Percentiles rank a stretch among this genome's conserved stretches.
Conservation (phyloP, 805 yeast species). For the Saccharomycopsis sp. region DNA sequence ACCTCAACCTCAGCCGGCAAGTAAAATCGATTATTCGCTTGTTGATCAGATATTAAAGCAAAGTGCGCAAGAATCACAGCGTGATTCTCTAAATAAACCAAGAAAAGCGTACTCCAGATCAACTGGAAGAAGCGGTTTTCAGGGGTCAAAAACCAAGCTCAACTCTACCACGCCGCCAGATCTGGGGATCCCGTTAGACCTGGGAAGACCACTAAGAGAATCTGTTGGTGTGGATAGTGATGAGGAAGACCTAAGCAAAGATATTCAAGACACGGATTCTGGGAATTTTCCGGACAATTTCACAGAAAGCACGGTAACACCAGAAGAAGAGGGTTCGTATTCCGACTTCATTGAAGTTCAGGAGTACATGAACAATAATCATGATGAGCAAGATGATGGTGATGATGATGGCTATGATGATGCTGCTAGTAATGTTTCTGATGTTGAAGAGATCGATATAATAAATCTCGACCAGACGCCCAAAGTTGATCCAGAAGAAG, state of each 20-base stretch:
- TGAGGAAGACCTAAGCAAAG: not conserved
- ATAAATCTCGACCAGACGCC: not conserved
- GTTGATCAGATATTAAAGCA: constrained; percentile 3
- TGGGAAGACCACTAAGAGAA: not conserved
- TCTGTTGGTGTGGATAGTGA: not conserved
- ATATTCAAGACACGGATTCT: not conserved
- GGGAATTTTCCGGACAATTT: not conserved
- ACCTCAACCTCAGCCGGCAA: not conserved
- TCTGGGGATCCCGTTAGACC: not conserved
- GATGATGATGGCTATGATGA: not conserved
- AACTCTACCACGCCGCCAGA: not conserved
- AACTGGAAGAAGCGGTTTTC: not conserved
- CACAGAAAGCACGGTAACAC: not conserved
- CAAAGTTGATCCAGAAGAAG: not conserved
- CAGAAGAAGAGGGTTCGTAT: not conserved
- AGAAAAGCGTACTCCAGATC: not conserved
- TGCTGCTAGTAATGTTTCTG: not conserved
- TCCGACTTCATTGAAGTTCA: not conserved
- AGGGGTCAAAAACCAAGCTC: not conserved
- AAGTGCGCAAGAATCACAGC: constrained; percentile 1
- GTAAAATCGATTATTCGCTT: not conserved
- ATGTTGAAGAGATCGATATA: not conserved
- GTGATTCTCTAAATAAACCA: not conserved
- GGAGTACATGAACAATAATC: not conserved
- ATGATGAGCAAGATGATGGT: not conserved